Conservation (phyloP, 441 rosid species). For the Adansonia grandidieri region DNA sequence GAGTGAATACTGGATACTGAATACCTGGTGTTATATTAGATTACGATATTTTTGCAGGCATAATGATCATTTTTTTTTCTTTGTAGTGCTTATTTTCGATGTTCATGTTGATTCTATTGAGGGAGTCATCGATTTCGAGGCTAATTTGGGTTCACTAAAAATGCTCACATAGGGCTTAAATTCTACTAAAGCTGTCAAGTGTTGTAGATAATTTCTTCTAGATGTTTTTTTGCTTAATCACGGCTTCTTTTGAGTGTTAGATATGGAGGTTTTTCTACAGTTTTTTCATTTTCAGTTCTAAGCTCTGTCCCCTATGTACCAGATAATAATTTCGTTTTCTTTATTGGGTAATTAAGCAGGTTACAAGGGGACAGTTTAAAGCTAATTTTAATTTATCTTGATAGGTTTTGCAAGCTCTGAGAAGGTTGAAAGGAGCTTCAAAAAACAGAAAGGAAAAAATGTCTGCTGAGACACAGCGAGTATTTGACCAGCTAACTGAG, state of each 20-base stretch:
- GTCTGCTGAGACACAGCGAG: slow-evolving; percentile 68
- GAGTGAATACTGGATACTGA: slow-evolving; percentile 8
- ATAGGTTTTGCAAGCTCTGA: slow-evolving; percentile 85
- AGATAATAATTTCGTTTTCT: background rate
- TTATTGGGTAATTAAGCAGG: background rate
- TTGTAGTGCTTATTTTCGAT: background rate
- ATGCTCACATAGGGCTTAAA: background rate
- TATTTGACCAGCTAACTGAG: slow-evolving; percentile 96
- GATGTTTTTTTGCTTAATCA: background rate
- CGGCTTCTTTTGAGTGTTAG: background rate
- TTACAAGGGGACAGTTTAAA: slow-evolving; percentile 21
- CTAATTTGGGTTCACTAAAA: background rate
- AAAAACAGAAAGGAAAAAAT: slow-evolving; percentile 81
- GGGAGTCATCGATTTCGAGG: background rate
- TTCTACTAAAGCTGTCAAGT: background rate
- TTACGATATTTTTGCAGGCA: slow-evolving; percentile 6
- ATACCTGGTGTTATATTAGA: slow-evolving; percentile 7
- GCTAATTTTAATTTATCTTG: slow-evolving; percentile 25
- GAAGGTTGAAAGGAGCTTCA: slow-evolving; percentile 85
- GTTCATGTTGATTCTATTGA: background rate
- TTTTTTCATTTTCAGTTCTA: background rate
- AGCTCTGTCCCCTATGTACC: background rate
- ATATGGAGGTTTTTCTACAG: background rate
- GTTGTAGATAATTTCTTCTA: background rate
- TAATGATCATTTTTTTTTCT: background rate